phyloP scores from a whole-genome alignment of 306 rosid genomes.

The Trichosanthes truncata region DNA sequence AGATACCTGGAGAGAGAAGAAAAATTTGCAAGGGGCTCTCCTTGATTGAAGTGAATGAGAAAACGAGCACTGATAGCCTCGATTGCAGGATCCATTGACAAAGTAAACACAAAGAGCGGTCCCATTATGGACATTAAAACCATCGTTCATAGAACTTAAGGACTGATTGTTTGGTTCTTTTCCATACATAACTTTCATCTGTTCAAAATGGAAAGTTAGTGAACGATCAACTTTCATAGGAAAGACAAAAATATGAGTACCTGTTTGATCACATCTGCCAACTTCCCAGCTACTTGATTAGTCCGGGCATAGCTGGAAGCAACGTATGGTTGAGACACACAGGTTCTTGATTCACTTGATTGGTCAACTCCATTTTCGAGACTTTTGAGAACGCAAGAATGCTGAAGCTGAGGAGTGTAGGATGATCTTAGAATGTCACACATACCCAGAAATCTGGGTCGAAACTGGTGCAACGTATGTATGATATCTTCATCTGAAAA shows the following conservation, averaged over 20 bases:
- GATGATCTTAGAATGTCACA: conserved; percentile 39
- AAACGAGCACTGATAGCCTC: conserved; percentile 51
- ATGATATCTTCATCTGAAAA: conserved; percentile 62
- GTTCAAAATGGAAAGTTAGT: conserved; percentile 19
- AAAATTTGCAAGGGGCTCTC: conserved; percentile 60
- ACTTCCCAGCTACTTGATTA: conserved; percentile 40
- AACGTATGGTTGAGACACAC: conserved; percentile 54
- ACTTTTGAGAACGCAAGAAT: conserved; percentile 37
- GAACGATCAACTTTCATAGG: conserved; percentile 8
- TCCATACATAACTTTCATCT: conserved; percentile 41
- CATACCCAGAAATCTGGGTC: conserved; percentile 55
- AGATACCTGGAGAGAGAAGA: conserved; percentile 61
- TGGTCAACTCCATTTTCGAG: conserved; percentile 32
- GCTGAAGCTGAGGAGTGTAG: conserved; percentile 47
- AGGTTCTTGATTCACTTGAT: conserved; percentile 39
- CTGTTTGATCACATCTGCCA: conserved; percentile 54
- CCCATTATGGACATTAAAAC: conserved; percentile 18
- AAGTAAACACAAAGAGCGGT: conserved; percentile 48
- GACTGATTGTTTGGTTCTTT: conserved; percentile 34
- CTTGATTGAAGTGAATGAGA: conserved; percentile 56
- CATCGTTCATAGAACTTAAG: conserved; percentile 14
- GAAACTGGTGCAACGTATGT: conserved; percentile 52
- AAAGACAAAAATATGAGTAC: conserved; percentile 33
- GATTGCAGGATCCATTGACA: conserved; percentile 43
- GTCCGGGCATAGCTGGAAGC: conserved; percentile 29